Evolutionary conservation across 192 early-diverging fungal species (phyloP).

Genomic region (Umbelopsis ramanniana): DNA sequence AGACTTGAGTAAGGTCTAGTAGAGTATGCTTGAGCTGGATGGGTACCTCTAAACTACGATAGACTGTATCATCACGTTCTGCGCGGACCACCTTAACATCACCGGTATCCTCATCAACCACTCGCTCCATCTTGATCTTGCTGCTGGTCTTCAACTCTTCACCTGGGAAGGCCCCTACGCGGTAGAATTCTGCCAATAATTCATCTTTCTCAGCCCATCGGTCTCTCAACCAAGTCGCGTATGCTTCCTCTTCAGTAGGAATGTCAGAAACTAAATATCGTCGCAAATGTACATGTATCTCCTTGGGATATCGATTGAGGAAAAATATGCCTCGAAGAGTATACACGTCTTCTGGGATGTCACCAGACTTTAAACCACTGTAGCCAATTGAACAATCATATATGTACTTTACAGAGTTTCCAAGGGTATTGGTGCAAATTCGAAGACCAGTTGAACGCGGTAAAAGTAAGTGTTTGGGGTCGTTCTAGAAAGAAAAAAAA

Average conservation of each 20-base stretch:
- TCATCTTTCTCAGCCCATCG: conserved; percentile 87
- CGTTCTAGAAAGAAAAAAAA: conserved; percentile 41
- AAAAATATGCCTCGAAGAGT: conserved; percentile 79
- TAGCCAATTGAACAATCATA: conserved; percentile 93
- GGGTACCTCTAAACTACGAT: conserved; percentile 21
- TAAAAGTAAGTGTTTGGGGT: conserved; percentile 74
- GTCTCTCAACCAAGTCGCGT: conserved; percentile 75
- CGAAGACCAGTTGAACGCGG: conserved; percentile 86
- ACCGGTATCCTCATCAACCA: background rate
- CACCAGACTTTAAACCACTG: conserved; percentile 68
- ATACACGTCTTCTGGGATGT: conserved; percentile 86
- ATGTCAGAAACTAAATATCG: conserved; percentile 65
- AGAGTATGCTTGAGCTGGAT: conserved; percentile 19
- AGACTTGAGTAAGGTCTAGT: conserved; percentile 27
- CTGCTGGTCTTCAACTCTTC: conserved; percentile 17
- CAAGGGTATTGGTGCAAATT: conserved; percentile 70
- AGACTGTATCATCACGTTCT: conserved; percentile 2
- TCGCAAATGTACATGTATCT: conserved; percentile 84
- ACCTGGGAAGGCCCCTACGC: conserved; percentile 67
- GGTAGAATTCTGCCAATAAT: conserved; percentile 80
- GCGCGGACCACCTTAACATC: background rate
- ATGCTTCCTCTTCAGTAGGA: conserved; percentile 71
- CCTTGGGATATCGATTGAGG: conserved; percentile 68
- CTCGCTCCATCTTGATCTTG: background rate
- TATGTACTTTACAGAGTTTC: conserved; percentile 68